Base-by-base conservation (phyloP, 2,329 filamentous ascomycete genomes). In the Cercospora sp. region DNA sequence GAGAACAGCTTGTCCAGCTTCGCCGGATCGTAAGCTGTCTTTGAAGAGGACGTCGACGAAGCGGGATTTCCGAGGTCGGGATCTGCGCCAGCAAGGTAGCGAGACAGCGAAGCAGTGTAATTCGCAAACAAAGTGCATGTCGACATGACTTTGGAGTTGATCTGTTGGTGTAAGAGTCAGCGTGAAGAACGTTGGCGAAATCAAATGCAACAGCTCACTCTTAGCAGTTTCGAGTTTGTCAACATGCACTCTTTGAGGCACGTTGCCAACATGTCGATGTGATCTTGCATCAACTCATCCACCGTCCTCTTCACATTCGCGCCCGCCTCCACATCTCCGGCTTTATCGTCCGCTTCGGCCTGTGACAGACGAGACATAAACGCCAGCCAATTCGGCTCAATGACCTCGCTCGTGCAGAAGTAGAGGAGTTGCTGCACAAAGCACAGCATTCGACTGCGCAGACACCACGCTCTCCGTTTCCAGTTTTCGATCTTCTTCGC, bases 161-260 rank as follows among this genome's bases (percentile, higher is more conserved):
- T 96, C 94, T 97, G 70, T 13, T 40, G 37, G 13, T n/a, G 53
- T 16, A 64, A 45, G 45, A 55, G 65, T 71, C 66, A 71, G 71
- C 18, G 24, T 24, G 40, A 37, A 7, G n/a, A 12, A n/a, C 26
- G 21, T 28, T 30, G n/a, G 28, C 21, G 28, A 30, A 40, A 28
- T 69, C 30, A 16, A 12, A 57, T 12, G 37, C 7, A 26, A n/a
- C 5, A 53, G 80, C 85, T 72, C 86, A 97, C 94, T 81, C 93
- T 90, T 5, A 99, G 82, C 6, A 99, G 85, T 82, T 97, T 97
- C 77, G 92, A 93, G 79, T 99, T 97, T 21, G 95, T 99, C 72
- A 99, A 85, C 93, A 98, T 98, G 83, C 95, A 98, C 82, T 98
- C 95, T 81, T 98, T 99, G 75, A 99, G 84, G 79, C 95, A 99